Percentiles rank a stretch among this genome's conserved stretches.
Conservation (phyloP, 176 grass and related monocot genomes). For the Cenchrus fungigraminus region DNA sequence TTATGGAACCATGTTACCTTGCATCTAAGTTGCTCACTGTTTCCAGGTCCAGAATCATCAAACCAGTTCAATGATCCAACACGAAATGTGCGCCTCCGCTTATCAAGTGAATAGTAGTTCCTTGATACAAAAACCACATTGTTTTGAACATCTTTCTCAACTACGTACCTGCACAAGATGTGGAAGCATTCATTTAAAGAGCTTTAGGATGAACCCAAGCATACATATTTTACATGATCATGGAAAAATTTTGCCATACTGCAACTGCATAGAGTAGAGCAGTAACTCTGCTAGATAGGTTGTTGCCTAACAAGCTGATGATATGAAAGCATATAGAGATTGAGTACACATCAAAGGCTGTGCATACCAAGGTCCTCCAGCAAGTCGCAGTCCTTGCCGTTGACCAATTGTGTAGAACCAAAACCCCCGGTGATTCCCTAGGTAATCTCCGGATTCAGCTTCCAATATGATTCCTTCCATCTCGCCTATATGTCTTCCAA, state of each 20-base stretch:
- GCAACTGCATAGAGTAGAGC: not conserved
- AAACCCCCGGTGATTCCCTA: constrained; percentile 85
- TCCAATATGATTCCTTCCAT: constrained; percentile 82
- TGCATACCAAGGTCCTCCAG: constrained; percentile 92
- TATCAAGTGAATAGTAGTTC: constrained; percentile 91
- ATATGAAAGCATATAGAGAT: not conserved
- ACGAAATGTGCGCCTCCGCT: constrained; percentile 72
- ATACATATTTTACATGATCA: not conserved
- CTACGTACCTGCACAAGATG: constrained; percentile 72
- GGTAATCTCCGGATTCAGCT: constrained; percentile 94
- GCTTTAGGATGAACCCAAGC: not conserved
- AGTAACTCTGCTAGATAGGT: constrained; percentile 4
- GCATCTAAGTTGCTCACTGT: constrained; percentile 62
- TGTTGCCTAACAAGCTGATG: constrained; percentile 34
- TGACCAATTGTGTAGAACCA: constrained; percentile 99
- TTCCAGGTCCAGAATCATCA: constrained; percentile 49
- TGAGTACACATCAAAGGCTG: constrained; percentile 2
- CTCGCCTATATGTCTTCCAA: constrained; percentile 90
- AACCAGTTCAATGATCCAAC: constrained; percentile 91
- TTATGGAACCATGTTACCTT: constrained; percentile 59
- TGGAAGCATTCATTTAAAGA: not conserved
- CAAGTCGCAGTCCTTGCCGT: constrained; percentile 76
- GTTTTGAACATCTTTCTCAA: constrained; percentile 86
- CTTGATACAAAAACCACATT: constrained; percentile 96
- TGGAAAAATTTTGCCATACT: not conserved